Percentiles rank a stretch among this genome's conserved stretches.
phyloP scores from a whole-genome alignment of 768 basidiomycete species.

The Kwoniella dejecticola region DNA sequence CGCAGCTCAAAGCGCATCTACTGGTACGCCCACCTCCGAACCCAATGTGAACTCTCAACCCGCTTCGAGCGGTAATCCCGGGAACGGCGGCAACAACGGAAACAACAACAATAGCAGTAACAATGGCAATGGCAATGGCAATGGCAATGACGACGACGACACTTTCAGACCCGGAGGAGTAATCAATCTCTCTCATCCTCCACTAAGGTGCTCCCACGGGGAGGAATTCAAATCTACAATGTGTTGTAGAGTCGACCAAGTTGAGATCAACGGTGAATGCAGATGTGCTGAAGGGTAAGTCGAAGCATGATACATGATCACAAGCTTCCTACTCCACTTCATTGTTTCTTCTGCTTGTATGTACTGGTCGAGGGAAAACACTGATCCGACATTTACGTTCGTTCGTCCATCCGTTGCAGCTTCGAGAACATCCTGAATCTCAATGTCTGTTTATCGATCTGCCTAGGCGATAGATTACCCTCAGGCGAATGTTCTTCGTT shows the following conservation, averaged over 20 bases:
- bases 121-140: too few species aligned
- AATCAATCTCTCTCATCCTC: slow-evolving; percentile 10
- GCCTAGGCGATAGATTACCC: slow-evolving; percentile 18
- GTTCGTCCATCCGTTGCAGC: too few species aligned
- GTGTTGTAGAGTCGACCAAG: slow-evolving; percentile 26
- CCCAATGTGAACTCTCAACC: too few species aligned
- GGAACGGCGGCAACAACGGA: too few species aligned
- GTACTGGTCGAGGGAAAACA: too few species aligned
- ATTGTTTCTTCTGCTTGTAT: neutral
- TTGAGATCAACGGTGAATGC: slow-evolving; percentile 23
- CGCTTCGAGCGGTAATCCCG: too few species aligned
- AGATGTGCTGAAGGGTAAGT: slow-evolving; percentile 25
- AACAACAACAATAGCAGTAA: too few species aligned
- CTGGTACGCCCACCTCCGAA: neutral
- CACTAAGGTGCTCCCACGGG: slow-evolving; percentile 8
- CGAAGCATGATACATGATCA: too few species aligned
- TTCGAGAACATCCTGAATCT: slow-evolving; percentile 22
- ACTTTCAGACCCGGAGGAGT: slow-evolving; percentile 10
- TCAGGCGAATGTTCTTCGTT: slow-evolving; percentile 12
- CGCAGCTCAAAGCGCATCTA: neutral
- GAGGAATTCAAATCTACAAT: slow-evolving; percentile 11
- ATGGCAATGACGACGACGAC: slow-evolving; percentile 6
- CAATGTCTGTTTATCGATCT: slow-evolving; percentile 25
- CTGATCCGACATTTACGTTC: too few species aligned
- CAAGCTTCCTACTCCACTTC: too few species aligned